Percentiles rank a stretch among this genome's conserved stretches.
Evolutionary conservation across 1,284 basidiomycete genomes (phyloP).

Genomic region (Prillingera fragicola): DNA sequence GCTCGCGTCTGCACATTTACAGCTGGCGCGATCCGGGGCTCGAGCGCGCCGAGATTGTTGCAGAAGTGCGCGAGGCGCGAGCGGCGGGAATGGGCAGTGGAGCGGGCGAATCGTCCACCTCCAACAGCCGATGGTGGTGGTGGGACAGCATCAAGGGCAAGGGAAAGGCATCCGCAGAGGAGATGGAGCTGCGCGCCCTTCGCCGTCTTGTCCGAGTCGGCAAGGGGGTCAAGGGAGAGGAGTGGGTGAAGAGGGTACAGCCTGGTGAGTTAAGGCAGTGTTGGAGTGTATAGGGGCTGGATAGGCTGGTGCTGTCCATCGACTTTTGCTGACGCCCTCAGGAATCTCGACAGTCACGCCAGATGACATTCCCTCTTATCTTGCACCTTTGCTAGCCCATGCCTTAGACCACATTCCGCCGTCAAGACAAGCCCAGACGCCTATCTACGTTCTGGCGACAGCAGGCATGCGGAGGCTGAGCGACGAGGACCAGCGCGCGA

Average conservation of each 20-base stretch:
- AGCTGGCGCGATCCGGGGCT: slow-evolving; percentile 82
- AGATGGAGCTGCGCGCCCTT: slow-evolving; percentile 41
- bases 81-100: slow-evolving; percentile 4
- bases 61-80: slow-evolving; percentile 31
- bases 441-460: slow-evolving; percentile 90
- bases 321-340: slow-evolving; percentile 39
- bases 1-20: slow-evolving; percentile 93
- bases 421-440: slow-evolving; percentile 72
- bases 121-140: slow-evolving; percentile 40
- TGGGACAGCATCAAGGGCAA: slow-evolving; percentile 33
- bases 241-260: slow-evolving; percentile 88
- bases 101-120: neutral
- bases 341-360: slow-evolving; percentile 78
- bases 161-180: slow-evolving; percentile 34
- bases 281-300: neutral
- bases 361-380: slow-evolving; percentile 65
- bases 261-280: slow-evolving; percentile 88
- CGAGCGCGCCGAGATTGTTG: slow-evolving; percentile 47
- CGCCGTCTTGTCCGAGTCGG: slow-evolving; percentile 71
- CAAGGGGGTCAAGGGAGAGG: slow-evolving; percentile 76
- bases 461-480: slow-evolving; percentile 92
- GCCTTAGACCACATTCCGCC: slow-evolving; percentile 79
- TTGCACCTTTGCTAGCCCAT: slow-evolving; percentile 76
- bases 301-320: neutral
- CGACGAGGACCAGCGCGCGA: slow-evolving; percentile 60